A percentile compares a stretch with the other conserved stretches of the same genome.
phyloP scores from a whole-genome alignment of 345 rosid genomes.

The Eucalyptus regnans region DNA sequence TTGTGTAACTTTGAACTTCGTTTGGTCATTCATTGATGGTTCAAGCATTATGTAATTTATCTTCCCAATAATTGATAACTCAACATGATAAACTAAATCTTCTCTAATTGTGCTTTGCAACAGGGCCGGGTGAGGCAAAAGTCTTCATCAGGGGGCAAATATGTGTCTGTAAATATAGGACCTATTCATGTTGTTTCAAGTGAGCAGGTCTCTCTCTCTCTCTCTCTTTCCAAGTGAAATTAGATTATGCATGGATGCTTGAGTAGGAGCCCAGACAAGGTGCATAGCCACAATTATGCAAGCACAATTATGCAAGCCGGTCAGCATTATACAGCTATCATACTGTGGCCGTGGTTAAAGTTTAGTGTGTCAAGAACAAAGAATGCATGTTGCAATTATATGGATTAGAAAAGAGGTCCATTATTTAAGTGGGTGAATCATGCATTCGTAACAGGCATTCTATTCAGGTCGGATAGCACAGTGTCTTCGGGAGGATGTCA shows the following conservation, averaged over 20 bases:
- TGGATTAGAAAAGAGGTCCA: not conserved
- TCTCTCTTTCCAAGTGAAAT: not conserved
- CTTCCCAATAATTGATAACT: not conserved
- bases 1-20: not conserved
- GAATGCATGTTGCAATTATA: not conserved
- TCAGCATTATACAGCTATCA: not conserved
- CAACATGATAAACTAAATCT: not conserved
- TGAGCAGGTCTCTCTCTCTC: constrained; percentile 52
- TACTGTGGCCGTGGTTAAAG: not conserved
- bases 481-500: not conserved
- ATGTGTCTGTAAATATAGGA: constrained; percentile 88
- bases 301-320: not conserved
- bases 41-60: not conserved
- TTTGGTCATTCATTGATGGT: not conserved
- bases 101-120: not conserved
- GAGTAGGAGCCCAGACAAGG: not conserved
- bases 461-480: not conserved
- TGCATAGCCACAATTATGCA: not conserved
- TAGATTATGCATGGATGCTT: not conserved
- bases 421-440: not conserved
- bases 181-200: constrained; percentile 79
- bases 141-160: constrained; percentile 77
- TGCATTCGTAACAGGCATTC: not conserved
- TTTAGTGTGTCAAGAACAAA: not conserved
- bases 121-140: constrained; percentile 83